These are phyloP conservation scores for Cerioporus squamosus DNA, from an alignment of 1,284 basidiomycete genomes.

Conservation along the genomic window DNA sequence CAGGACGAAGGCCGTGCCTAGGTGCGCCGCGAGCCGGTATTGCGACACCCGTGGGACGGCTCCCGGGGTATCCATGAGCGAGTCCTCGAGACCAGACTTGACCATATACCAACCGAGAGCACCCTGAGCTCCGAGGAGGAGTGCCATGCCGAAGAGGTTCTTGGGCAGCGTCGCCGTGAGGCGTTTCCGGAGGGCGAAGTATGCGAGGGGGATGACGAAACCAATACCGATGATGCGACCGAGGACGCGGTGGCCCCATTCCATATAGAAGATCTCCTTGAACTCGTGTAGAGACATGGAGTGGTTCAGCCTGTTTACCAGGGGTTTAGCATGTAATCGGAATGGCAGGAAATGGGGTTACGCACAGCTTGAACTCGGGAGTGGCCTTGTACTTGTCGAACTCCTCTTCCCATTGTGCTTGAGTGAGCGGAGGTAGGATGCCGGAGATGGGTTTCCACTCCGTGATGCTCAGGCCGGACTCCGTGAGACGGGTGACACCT, in stretches of 20 bases:
- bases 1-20: slow-evolving; percentile 88
- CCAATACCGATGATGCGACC: slow-evolving; percentile 88
- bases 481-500: slow-evolving; percentile 95
- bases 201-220: slow-evolving; percentile 81
- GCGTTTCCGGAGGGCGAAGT: slow-evolving; percentile 75
- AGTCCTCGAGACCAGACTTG: slow-evolving; percentile 90
- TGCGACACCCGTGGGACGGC: slow-evolving; percentile 94
- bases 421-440: slow-evolving; percentile 80
- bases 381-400: slow-evolving; percentile 96
- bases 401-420: slow-evolving; percentile 85
- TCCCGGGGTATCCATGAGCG: slow-evolving; percentile 80
- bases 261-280: slow-evolving; percentile 98
- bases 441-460: slow-evolving; percentile 98
- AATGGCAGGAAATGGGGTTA: slow-evolving; percentile 19
- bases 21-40: slow-evolving; percentile 94
- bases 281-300: slow-evolving; percentile 89
- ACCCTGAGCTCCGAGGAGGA: slow-evolving; percentile 88
- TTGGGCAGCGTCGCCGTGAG: slow-evolving; percentile 66
- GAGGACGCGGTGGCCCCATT: slow-evolving; percentile 95
- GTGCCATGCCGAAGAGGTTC: slow-evolving; percentile 73
- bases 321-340: neutral
- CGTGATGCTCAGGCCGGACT: slow-evolving; percentile 96
- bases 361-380: slow-evolving; percentile 94
- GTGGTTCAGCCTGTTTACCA: slow-evolving; percentile 75
- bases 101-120: slow-evolving; percentile 99